A percentile compares a stretch with the other conserved stretches of the same genome.
These are phyloP conservation scores for Physcomitrellopsis africana DNA, from an alignment of 225 moss, liverwort and hornwort species.

Conservation along the genomic window DNA sequence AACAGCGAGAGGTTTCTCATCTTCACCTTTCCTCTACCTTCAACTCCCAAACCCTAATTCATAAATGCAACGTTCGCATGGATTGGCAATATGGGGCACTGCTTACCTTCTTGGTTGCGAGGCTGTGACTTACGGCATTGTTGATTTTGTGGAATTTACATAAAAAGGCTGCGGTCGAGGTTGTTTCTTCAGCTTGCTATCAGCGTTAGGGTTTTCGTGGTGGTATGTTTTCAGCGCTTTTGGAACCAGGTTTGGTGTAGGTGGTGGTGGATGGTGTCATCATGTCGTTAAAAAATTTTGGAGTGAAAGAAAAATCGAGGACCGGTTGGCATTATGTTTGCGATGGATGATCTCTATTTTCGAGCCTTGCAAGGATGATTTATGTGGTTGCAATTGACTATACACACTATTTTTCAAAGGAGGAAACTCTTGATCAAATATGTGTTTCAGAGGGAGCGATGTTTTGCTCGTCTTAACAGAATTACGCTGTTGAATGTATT, in stretches of 20 bases:
- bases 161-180: background rate
- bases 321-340: background rate
- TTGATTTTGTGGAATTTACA: background rate
- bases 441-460: too few species aligned
- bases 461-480: too few species aligned
- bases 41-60: conserved; percentile 9
- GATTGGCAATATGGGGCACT: too few species aligned
- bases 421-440: too few species aligned
- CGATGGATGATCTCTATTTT: too few species aligned
- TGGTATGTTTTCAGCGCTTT: background rate
- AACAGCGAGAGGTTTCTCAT: conserved; percentile 64
- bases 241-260: background rate
- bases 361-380: too few species aligned
- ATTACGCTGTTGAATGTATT: too few species aligned
- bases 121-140: background rate
- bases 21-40: background rate
- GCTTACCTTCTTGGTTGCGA: background rate
- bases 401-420: too few species aligned
- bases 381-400: too few species aligned
- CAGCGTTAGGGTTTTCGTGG: background rate
- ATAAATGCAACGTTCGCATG: background rate
- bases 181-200: too few species aligned
- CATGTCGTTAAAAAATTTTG: background rate
- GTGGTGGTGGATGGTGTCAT: background rate
- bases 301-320: too few species aligned